Base-by-base conservation (phyloP, 2,329 filamentous ascomycete species). In the Clonostachys rhizophaga region DNA sequence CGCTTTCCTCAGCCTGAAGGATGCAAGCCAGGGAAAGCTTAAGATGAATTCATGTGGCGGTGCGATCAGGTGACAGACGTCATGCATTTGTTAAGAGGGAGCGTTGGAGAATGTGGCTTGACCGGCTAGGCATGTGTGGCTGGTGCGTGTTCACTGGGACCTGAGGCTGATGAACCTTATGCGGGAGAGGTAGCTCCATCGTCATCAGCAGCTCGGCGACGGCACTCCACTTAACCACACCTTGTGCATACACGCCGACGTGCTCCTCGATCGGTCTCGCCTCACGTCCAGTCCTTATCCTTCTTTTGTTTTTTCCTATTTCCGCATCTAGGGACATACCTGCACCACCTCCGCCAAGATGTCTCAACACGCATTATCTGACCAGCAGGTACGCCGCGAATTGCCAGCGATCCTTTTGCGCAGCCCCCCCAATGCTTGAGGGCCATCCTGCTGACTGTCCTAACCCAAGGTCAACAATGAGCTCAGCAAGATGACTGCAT, bases 401-500 rank as follows among this genome's bases (percentile, higher is more conserved):
- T 33, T 34, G 24, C 24, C 9, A 30, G 24, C 24, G 24, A 30
- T 30, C 24, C 24, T 30, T 30, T 30, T 30, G 24, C 24, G 24
- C 24, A 30, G 24, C 24, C 24, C 24, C 24, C 24, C 24, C 24
- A 30, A 10, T 30, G 24, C 24, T 30, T 30, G 24, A 30, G 24
- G 24, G 24, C 24, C 51, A 34, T 43, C 36, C 47, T 43, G 46
- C 42, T 17, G 33, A 17, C 17, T 18, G 33, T 17, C 43, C 18
- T 47, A 35, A 46, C 20, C 41, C 33, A 68, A 97, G 91, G 94
- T 99, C 80, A 86, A 89, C 74, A 86, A 89, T 74, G 94, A 99
- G 84, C 89, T 99, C 73, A 91, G 89, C 80, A 99, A 99, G 83
- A 99, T 99, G 94, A 97, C 94, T 50, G 92, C 91, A 66, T 99